Evolutionary conservation across 139 green algal species (phyloP).

Genomic region (Coccomyxa sp.): DNA sequence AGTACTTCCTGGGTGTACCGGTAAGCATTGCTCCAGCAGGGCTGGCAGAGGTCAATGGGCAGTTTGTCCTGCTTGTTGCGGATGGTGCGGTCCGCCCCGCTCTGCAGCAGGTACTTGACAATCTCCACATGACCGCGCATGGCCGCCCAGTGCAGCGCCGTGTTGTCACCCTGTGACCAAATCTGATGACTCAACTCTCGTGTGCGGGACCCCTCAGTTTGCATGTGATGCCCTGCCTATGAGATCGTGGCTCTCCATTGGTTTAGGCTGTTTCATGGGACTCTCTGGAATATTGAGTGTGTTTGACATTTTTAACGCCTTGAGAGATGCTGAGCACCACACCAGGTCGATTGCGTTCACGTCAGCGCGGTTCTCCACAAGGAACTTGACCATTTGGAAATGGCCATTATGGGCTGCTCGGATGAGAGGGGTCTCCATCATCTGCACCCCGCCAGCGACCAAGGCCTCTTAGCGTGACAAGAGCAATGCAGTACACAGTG

Average conservation of each 20-base stretch:
- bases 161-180: slow-evolving; percentile 84
- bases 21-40: slow-evolving; percentile 70
- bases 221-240: too few species aligned
- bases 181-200: background rate
- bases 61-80: slow-evolving; percentile 73
- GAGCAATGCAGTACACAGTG: too few species aligned
- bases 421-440: slow-evolving; percentile 84
- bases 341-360: slow-evolving; percentile 78
- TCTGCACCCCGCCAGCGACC: slow-evolving; percentile 40
- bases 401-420: slow-evolving; percentile 89
- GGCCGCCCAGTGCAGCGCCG: slow-evolving; percentile 87
- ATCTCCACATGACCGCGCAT: slow-evolving; percentile 96
- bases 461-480: too few species aligned
- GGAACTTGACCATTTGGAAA: slow-evolving; percentile 64
- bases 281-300: too few species aligned
- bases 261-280: too few species aligned
- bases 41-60: slow-evolving; percentile 60
- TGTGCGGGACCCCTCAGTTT: too few species aligned
- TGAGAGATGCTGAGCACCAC: background rate
- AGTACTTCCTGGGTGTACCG: slow-evolving; percentile 63
- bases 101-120: slow-evolving; percentile 66
- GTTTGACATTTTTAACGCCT: too few species aligned
- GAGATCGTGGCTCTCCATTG: too few species aligned
- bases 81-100: slow-evolving; percentile 51
- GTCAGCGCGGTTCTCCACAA: slow-evolving; percentile 70